phyloP scores from a whole-genome alignment of 441 rosid genomes.

The Gossypium trilobum region DNA sequence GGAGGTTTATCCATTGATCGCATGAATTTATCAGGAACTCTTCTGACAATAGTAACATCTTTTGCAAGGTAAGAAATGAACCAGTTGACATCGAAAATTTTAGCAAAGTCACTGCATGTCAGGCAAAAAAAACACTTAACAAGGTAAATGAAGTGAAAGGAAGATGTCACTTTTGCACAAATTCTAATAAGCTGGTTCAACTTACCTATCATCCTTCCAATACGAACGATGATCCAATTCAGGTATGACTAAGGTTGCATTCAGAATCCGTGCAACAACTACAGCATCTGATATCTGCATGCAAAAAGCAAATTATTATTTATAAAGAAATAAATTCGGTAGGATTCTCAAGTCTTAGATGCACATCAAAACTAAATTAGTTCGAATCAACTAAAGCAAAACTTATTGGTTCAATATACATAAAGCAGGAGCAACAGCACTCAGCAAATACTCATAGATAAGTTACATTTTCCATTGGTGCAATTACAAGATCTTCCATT shows the following conservation, averaged over 20 bases:
- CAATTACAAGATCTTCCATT: constrained; percentile 12
- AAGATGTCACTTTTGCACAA: background rate
- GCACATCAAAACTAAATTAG: background rate
- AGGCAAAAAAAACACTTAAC: constrained; percentile 6
- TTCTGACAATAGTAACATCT: constrained; percentile 84
- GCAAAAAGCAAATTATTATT: constrained; percentile 16
- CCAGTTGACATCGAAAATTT: constrained; percentile 87
- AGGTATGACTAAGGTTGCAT: constrained; percentile 89
- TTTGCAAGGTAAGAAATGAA: constrained; percentile 81
- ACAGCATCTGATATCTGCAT: constrained; percentile 94
- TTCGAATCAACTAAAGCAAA: constrained; percentile 6
- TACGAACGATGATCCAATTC: constrained; percentile 92
- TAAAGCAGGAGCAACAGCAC: background rate
- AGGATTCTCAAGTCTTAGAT: constrained; percentile 2
- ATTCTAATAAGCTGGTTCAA: constrained; percentile 4
- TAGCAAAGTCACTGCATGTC: constrained; percentile 72
- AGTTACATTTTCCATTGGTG: background rate
- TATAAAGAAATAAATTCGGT: background rate
- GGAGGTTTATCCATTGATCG: constrained; percentile 96
- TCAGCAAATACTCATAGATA: background rate
- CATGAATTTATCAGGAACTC: constrained; percentile 90
- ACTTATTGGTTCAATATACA: constrained; percentile 3
- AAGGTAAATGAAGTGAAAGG: background rate
- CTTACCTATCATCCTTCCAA: constrained; percentile 93
- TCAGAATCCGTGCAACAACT: constrained; percentile 84